Percentiles rank a stretch among this genome's conserved stretches.
Evolutionary conservation across 2,329 filamentous ascomycete genomes (phyloP).

Genomic region (Ophiostoma populinum): DNA sequence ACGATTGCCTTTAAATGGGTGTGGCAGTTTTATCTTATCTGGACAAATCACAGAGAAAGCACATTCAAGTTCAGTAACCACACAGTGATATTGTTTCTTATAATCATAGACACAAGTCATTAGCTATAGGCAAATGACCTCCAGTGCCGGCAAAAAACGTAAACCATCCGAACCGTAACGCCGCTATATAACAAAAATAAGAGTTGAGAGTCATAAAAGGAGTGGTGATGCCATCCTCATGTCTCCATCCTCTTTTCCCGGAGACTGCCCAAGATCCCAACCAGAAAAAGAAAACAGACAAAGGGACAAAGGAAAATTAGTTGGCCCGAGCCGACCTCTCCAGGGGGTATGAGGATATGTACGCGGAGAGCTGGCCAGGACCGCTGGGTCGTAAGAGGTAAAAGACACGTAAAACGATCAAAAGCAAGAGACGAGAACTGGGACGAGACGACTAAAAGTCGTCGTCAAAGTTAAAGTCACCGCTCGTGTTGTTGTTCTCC

Average conservation of each 20-base stretch:
- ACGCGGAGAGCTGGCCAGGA: conserved; percentile 4
- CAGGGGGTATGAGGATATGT: conserved; percentile 8
- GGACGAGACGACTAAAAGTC: conserved; percentile 57
- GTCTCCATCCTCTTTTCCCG: not conserved
- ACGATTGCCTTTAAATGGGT: too few species aligned
- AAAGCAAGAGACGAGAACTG: not conserved
- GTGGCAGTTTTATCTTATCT: too few species aligned
- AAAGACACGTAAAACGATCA: conserved; percentile 1
- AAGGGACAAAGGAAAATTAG: conserved; percentile 1
- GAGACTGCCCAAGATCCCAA: not conserved
- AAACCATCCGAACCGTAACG: conserved; percentile 7
- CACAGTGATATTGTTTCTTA: too few species aligned
- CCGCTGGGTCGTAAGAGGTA: conserved; percentile 3
- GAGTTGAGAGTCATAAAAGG: conserved; percentile 5
- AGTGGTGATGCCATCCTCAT: conserved; percentile 7
- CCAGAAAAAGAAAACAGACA: conserved; percentile 2
- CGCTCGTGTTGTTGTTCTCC: conserved; percentile 35
- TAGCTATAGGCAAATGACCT: too few species aligned
- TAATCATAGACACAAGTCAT: too few species aligned
- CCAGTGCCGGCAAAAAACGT: conserved; percentile 4
- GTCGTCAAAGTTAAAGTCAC: conserved; percentile 86
- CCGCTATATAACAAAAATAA: conserved; percentile 6
- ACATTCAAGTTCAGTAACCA: too few species aligned
- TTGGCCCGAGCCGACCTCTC: conserved; percentile 2
- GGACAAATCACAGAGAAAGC: too few species aligned